Conservation (phyloP, 768 basidiomycete species). For the Suillus americanus region DNA sequence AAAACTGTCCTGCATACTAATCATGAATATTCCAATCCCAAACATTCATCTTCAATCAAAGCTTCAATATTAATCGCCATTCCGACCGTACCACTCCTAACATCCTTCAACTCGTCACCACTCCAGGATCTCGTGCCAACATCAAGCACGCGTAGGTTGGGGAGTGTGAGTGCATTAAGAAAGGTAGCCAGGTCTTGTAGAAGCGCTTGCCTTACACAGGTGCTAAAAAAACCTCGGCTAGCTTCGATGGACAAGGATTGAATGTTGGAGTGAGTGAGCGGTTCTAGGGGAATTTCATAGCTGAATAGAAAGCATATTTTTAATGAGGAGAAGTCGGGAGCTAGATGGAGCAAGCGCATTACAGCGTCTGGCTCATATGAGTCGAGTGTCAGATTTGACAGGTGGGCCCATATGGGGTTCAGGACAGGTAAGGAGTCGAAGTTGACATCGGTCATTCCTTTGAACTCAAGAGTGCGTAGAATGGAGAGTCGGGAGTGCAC, state of each 20-base stretch:
- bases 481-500: background rate
- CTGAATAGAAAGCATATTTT: background rate
- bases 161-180: background rate
- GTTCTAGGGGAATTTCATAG: background rate
- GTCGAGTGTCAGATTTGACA: background rate
- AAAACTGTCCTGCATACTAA: background rate
- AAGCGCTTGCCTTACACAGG: background rate
- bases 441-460: background rate
- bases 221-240: background rate
- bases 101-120: background rate
- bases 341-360: background rate
- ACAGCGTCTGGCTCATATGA: background rate
- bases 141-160: background rate
- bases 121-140: background rate
- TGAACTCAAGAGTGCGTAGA: background rate
- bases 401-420: background rate
- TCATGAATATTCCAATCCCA: background rate
- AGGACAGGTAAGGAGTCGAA: background rate
- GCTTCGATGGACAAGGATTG: slow-evolving; percentile 13
- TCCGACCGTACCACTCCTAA: background rate
- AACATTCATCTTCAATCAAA: background rate
- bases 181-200: background rate
- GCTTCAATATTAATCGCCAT: background rate
- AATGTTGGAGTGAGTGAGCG: slow-evolving; percentile 28
- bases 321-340: background rate